phyloP scores from a whole-genome alignment of 2,329 filamentous ascomycete species.

The Cytospora piceae region DNA sequence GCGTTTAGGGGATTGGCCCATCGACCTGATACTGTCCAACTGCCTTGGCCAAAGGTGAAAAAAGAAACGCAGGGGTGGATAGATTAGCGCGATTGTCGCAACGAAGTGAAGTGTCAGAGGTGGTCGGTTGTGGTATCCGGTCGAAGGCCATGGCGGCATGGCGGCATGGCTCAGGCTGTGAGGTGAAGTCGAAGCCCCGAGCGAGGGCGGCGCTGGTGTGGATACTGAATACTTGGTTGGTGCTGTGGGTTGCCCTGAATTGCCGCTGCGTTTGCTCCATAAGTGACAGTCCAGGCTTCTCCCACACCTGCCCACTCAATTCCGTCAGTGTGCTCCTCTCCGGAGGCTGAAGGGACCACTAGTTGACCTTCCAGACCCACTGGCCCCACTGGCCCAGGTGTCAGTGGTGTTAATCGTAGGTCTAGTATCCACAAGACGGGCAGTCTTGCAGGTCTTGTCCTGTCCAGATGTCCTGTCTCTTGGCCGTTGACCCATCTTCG shows the following conservation, averaged over 20 bases:
- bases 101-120: not conserved
- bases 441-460: no score
- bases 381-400: not conserved
- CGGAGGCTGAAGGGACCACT: not conserved
- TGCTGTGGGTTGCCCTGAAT: not conserved
- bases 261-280: not conserved
- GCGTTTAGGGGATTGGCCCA: constrained; percentile 12
- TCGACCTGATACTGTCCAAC: not conserved
- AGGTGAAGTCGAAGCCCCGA: not conserved
- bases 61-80: not conserved
- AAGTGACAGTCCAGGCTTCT: not conserved
- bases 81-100: not conserved
- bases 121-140: not conserved
- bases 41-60: not conserved
- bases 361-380: not conserved
- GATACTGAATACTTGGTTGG: not conserved
- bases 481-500: not conserved
- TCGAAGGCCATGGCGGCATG: not conserved
- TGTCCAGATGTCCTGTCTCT: not conserved
- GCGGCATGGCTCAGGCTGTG: no score
- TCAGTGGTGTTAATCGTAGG: not conserved
- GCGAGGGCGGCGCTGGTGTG: not conserved
- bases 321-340: not conserved
- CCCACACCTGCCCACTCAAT: not conserved
- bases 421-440: not conserved